These are phyloP conservation scores for Hypoxylon intermedium DNA, from an alignment of 495 filamentous ascomycete genomes.

Conservation along the genomic window DNA sequence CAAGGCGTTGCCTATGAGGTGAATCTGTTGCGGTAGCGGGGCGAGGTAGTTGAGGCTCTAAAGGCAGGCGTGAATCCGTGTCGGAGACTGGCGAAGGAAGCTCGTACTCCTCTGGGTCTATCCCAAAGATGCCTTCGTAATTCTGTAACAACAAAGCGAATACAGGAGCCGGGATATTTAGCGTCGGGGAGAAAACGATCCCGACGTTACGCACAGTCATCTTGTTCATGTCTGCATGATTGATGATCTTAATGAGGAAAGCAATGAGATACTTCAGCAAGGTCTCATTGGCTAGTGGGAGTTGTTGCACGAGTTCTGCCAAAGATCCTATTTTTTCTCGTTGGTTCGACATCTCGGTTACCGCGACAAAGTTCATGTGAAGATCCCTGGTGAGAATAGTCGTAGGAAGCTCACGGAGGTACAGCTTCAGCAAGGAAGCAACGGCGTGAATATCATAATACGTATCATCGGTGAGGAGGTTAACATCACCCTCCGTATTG, in stretches of 20 bases:
- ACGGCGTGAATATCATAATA: conserved; percentile 97
- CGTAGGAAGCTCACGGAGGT: conserved; percentile 87
- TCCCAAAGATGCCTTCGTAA: conserved; percentile 83
- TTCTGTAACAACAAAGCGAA: conserved; percentile 94
- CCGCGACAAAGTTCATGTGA: conserved; percentile 84
- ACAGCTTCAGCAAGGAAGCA: conserved; percentile 91
- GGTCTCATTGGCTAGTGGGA: conserved; percentile 80
- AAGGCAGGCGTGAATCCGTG: conserved; percentile 21
- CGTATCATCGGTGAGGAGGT: conserved; percentile 79
- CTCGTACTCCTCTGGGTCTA: conserved; percentile 66
- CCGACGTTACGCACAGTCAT: conserved; percentile 98
- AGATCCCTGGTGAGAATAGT: conserved; percentile 91
- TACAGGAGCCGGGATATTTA: conserved; percentile 95
- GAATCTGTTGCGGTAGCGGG: conserved; percentile 53
- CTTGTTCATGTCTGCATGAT: conserved; percentile 90
- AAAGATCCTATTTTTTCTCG: conserved; percentile 82
- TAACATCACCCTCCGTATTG: conserved; percentile 92
- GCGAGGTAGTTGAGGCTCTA: conserved; percentile 37
- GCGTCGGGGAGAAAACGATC: conserved; percentile 97
- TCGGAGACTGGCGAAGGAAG: conserved; percentile 46
- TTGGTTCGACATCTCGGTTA: conserved; percentile 79
- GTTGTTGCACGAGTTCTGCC: conserved; percentile 79
- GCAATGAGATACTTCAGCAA: conserved; percentile 82
- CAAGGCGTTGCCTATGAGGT: conserved; percentile 53
- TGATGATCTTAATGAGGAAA: conserved; percentile 87